phyloP scores from a whole-genome alignment of 441 rosid genomes.

The Isatis lusitanica region DNA sequence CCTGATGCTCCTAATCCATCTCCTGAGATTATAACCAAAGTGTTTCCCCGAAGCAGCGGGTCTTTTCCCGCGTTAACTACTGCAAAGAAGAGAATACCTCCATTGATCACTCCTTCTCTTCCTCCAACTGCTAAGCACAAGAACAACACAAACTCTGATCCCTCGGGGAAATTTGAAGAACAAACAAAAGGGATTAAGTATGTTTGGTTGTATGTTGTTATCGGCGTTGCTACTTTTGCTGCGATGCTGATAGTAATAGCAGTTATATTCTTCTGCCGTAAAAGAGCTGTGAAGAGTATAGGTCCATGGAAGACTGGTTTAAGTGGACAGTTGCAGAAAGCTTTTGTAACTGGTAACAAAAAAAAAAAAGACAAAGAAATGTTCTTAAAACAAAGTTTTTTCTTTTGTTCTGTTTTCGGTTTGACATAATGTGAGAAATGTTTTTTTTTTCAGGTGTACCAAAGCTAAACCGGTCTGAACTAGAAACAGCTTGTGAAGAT shows the following conservation, averaged over 20 bases:
- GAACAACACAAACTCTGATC: conserved; percentile 3
- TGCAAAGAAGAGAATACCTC: conserved; percentile 26
- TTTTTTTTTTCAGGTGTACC: conserved; percentile 71
- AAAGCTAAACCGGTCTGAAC: conserved; percentile 70
- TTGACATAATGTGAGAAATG: background rate
- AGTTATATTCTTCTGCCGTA: conserved; percentile 44
- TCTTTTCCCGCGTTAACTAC: conserved; percentile 25
- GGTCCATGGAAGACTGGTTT: conserved; percentile 89
- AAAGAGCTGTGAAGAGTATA: conserved; percentile 52
- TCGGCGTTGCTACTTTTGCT: conserved; percentile 39
- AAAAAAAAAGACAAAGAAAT: background rate
- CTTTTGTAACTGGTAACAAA: conserved; percentile 68
- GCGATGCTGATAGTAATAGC: conserved; percentile 34
- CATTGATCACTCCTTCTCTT: conserved; percentile 5
- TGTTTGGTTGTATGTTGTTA: conserved; percentile 50
- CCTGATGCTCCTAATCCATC: conserved; percentile 19
- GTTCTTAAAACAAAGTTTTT: background rate
- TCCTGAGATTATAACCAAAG: conserved; percentile 10
- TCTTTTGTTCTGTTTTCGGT: background rate
- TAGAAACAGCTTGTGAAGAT: conserved; percentile 93
- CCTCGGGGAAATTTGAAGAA: conserved; percentile 15
- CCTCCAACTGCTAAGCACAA: background rate
- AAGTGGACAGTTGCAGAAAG: conserved; percentile 90
- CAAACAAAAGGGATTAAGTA: conserved; percentile 30
- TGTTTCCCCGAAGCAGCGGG: conserved; percentile 32